A percentile compares a stretch with the other conserved stretches of the same genome.
phyloP scores from a whole-genome alignment of 768 basidiomycete species.

The Leccinum broughii region DNA sequence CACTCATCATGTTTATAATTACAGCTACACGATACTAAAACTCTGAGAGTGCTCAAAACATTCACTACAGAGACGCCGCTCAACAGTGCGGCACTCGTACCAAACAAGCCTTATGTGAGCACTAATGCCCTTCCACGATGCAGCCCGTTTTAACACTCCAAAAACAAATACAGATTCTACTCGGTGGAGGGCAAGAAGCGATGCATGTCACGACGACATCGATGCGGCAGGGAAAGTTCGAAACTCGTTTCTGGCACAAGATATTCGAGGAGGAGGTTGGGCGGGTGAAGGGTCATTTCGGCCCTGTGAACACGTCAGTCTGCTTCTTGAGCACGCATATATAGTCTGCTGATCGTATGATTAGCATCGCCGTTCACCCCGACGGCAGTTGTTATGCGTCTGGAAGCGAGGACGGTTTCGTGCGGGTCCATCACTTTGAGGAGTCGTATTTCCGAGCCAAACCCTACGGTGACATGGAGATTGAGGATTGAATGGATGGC shows the following conservation, averaged over 20 bases:
- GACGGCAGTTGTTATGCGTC: constrained; percentile 86
- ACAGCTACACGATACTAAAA: constrained; percentile 84
- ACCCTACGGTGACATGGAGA: constrained; percentile 89
- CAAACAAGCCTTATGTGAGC: constrained; percentile 78
- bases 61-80: constrained; percentile 91
- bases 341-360: constrained; percentile 8
- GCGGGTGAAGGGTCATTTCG: constrained; percentile 96
- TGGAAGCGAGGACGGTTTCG: constrained; percentile 95
- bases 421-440: constrained; percentile 90
- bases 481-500: constrained; percentile 48
- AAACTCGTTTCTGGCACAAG: constrained; percentile 98
- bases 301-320: constrained; percentile 92
- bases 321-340: neutral
- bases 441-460: constrained; percentile 90
- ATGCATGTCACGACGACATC: constrained; percentile 97
- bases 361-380: constrained; percentile 90
- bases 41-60: constrained; percentile 88
- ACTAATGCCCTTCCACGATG: neutral
- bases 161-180: constrained; percentile 56
- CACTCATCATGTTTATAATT: constrained; percentile 24
- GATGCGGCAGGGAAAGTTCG: constrained; percentile 93
- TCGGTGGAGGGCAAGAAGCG: constrained; percentile 98
- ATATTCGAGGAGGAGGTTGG: constrained; percentile 97
- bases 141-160: neutral
- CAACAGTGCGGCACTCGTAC: constrained; percentile 89